phyloP scores from a whole-genome alignment of 2,329 filamentous ascomycete species.

The Rhexocercosporidium sp. region DNA sequence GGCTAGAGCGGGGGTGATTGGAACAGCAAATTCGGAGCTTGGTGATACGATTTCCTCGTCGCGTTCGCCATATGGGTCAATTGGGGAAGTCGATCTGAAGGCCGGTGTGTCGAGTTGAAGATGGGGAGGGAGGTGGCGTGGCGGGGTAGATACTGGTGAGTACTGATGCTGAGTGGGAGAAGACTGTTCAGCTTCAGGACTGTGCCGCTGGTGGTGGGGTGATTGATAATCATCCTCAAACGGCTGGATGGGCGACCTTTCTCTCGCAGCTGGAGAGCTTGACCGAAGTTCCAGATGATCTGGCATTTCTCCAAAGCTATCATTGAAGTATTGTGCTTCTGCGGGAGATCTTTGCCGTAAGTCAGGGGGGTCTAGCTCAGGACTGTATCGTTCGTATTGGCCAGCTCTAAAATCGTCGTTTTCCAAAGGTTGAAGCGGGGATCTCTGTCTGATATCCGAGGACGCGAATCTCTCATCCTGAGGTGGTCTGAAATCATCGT shows the following conservation, averaged over 20 bases:
- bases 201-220: not conserved
- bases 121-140: not conserved
- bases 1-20: slow-evolving; percentile 3
- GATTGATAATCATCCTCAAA: not conserved
- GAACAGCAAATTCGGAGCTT: slow-evolving; percentile 6
- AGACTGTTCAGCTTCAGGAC: not conserved
- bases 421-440: not conserved
- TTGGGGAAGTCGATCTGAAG: not conserved
- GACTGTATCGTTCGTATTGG: slow-evolving; percentile 3
- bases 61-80: not conserved
- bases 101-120: slow-evolving; percentile 2
- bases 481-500: not conserved
- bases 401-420: slow-evolving; percentile 3
- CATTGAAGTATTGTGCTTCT: not conserved
- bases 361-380: not conserved
- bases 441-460: not conserved
- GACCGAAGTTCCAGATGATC: not conserved
- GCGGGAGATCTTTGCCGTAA: not conserved
- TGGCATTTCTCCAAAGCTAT: not conserved
- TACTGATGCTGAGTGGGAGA: not conserved
- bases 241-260: not conserved
- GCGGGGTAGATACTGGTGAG: not conserved
- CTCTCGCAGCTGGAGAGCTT: not conserved
- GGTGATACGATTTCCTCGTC: not conserved
- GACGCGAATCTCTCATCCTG: not conserved